phyloP scores from a whole-genome alignment of 2,329 filamentous ascomycete species.

The Xylaria sp. region DNA sequence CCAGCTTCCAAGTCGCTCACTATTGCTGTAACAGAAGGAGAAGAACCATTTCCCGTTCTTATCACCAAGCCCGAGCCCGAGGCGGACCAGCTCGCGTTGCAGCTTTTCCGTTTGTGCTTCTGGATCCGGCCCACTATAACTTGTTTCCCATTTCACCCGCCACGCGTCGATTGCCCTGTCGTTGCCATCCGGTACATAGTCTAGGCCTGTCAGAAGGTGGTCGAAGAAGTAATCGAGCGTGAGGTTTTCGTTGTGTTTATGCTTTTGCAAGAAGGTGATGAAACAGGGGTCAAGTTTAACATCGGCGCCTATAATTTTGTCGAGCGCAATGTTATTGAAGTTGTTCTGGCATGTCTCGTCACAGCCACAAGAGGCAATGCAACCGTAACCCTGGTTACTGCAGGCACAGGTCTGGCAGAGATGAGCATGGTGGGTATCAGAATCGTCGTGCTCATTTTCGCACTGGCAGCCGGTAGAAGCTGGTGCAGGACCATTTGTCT shows the following conservation, averaged over 20 bases:
- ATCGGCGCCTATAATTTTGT: constrained; percentile 33
- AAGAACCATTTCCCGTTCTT: constrained; percentile 31
- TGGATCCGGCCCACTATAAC: constrained; percentile 31
- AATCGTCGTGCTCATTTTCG: constrained; percentile 13
- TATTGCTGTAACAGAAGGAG: constrained; percentile 34
- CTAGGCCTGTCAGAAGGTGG: constrained; percentile 32
- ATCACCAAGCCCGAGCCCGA: constrained; percentile 32
- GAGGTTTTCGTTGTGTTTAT: constrained; percentile 20
- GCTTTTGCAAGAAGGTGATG: constrained; percentile 34
- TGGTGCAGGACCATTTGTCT: constrained; percentile 19
- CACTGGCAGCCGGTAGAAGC: constrained; percentile 28
- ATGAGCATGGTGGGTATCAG: constrained; percentile 15
- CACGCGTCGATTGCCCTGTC: constrained; percentile 36
- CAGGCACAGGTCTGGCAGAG: constrained; percentile 34
- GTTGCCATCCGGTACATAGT: constrained; percentile 36
- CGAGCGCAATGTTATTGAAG: constrained; percentile 35
- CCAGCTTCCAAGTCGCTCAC: constrained; percentile 37
- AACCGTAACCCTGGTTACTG: constrained; percentile 36
- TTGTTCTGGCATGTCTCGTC: constrained; percentile 38
- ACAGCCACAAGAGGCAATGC: constrained; percentile 37
- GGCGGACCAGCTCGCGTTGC: constrained; percentile 34
- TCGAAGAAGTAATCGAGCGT: constrained; percentile 37
- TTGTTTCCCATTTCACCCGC: constrained; percentile 35
- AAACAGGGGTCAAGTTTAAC: constrained; percentile 30
- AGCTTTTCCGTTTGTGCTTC: constrained; percentile 32